Percentiles rank a stretch among this genome's conserved stretches.
Evolutionary conservation across 352 stramenopile species (phyloP).

Genomic region (Phytophthora podocarpi): DNA sequence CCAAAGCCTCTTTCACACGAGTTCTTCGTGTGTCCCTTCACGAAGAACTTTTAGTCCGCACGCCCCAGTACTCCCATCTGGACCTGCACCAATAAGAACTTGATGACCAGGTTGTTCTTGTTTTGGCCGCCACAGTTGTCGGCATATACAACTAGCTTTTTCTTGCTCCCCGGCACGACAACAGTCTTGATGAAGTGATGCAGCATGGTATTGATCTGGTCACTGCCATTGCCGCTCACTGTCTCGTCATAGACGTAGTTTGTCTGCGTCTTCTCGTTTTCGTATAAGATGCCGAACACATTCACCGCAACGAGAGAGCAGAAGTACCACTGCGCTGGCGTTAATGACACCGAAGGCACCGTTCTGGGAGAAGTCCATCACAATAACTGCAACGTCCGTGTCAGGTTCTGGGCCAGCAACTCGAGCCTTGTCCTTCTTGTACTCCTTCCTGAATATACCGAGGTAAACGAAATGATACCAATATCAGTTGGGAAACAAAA

Average conservation of each 20-base stretch:
- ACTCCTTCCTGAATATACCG: background rate
- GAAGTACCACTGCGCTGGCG: constrained; percentile 29
- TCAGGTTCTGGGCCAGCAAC: background rate
- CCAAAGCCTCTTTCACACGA: background rate
- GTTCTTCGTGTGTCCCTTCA: background rate
- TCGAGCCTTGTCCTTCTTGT: constrained; percentile 4
- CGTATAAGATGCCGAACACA: constrained; percentile 23
- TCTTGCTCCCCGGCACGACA: background rate
- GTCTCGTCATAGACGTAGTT: constrained; percentile 18
- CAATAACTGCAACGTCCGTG: background rate
- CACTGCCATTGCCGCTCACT: background rate
- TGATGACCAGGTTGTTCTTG: constrained; percentile 20
- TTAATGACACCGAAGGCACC: background rate
- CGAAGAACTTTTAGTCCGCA: background rate
- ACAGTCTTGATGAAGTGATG: background rate
- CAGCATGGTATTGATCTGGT: constrained; percentile 10
- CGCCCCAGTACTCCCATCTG: background rate
- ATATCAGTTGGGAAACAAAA: constrained; percentile 15
- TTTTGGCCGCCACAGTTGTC: constrained; percentile 22
- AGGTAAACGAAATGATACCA: background rate
- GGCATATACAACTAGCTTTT: constrained; percentile 7
- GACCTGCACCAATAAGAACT: background rate
- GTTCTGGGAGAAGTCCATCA: constrained; percentile 30
- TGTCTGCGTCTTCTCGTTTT: constrained; percentile 8
- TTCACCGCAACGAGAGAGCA: constrained; percentile 15